These are phyloP conservation scores for Colletotrichum scovillei DNA, from an alignment of 2,329 filamentous ascomycete genomes.

Conservation along the genomic window DNA sequence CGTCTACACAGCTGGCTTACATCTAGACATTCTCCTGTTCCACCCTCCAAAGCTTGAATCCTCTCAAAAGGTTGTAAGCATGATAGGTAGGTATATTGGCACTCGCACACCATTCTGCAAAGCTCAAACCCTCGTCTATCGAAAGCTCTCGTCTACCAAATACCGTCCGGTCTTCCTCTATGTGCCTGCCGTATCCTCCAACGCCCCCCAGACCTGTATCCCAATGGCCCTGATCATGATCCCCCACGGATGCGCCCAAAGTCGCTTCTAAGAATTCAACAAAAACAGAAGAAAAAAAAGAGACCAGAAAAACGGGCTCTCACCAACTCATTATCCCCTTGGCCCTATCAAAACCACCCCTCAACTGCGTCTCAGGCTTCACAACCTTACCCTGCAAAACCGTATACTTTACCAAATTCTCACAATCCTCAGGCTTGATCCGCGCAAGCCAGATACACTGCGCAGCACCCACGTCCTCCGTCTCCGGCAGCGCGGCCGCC, in stretches of 20 bases:
- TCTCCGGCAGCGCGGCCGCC: conserved; percentile 45
- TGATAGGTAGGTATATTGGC: no score
- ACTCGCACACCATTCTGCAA: not conserved
- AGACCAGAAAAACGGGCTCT: not conserved
- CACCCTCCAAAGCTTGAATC: no score
- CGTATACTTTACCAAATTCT: conserved; percentile 91
- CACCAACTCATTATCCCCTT: conserved; percentile 91
- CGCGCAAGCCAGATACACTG: conserved; percentile 95
- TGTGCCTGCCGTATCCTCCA: not conserved
- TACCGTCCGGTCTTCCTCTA: not conserved
- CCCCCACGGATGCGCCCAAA: not conserved
- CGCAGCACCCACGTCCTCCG: conserved; percentile 69
- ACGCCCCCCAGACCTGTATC: not conserved
- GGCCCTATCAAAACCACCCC: conserved; percentile 89
- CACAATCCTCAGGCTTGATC: conserved; percentile 87
- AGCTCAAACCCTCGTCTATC: not conserved
- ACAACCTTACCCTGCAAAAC: conserved; percentile 93
- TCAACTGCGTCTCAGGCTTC: conserved; percentile 85
- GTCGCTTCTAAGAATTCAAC: not conserved
- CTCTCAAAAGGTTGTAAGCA: no score
- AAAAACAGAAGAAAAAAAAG: not conserved
- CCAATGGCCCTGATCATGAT: not conserved
- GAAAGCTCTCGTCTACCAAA: not conserved
- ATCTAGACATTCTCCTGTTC: no score
- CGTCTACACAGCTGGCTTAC: no score